A percentile compares a stretch with the other conserved stretches of the same genome.
Evolutionary conservation across 2,329 filamentous ascomycete genomes (phyloP).

Genomic region (Keithomyces neogunnii): DNA sequence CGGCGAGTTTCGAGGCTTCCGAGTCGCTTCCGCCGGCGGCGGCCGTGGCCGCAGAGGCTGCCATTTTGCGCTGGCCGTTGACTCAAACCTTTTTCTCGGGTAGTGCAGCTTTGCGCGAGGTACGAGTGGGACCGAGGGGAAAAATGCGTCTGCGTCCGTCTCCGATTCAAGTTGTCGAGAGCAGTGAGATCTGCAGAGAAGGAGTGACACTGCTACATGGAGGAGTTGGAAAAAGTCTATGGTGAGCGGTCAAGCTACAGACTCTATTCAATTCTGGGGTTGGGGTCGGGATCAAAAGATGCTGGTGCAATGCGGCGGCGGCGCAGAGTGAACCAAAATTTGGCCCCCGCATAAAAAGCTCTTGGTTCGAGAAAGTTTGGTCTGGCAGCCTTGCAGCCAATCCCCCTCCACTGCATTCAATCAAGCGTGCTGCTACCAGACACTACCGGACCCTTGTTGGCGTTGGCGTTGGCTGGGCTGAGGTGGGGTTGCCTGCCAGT

Average conservation of each 20-base stretch:
- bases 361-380: no score
- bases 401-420: no score
- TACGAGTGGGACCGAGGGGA: no score
- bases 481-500: no score
- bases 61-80: constrained; percentile 13
- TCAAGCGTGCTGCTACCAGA: no score
- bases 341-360: constrained; percentile 3
- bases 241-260: background rate
- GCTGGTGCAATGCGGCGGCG: background rate
- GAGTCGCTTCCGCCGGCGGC: constrained; percentile 21
- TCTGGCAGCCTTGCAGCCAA: no score
- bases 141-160: no score
- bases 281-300: constrained; percentile 1
- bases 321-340: background rate
- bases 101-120: no score
- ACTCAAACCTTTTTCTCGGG: background rate
- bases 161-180: background rate
- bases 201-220: background rate
- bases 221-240: background rate
- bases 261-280: constrained; percentile 3
- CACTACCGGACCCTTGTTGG: no score
- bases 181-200: background rate
- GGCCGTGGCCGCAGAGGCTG: constrained; percentile 16
- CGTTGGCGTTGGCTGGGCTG: no score
- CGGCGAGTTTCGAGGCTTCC: constrained; percentile 33